A percentile compares a stretch with the other conserved stretches of the same genome.
These are phyloP conservation scores for Fimicolochytrium jonesii DNA, from an alignment of 192 early-diverging fungal genomes.

Conservation along the genomic window DNA sequence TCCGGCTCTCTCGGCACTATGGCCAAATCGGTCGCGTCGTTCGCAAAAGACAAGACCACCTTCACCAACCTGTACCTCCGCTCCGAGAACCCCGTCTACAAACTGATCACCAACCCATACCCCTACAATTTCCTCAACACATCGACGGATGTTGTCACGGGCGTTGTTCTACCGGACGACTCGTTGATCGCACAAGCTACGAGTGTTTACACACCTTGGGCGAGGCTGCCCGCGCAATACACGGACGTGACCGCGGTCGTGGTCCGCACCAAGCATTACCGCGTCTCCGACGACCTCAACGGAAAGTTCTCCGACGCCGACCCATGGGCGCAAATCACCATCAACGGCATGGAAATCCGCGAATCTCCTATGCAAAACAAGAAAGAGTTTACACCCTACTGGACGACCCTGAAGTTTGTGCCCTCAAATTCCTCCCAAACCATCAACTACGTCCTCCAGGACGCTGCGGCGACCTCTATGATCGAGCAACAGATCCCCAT, in stretches of 20 bases:
- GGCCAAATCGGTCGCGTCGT: not conserved
- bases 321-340: constrained; percentile 16
- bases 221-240: constrained; percentile 1
- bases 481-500: constrained; percentile 15
- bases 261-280: constrained; percentile 14
- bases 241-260: constrained; percentile 19
- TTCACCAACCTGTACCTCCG: constrained; percentile 17
- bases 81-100: constrained; percentile 7
- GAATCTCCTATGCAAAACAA: constrained; percentile 15
- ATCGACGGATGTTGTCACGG: not conserved
- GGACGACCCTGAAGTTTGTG: constrained; percentile 25
- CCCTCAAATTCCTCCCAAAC: not conserved
- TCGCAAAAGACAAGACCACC: constrained; percentile 1
- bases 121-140: constrained; percentile 24
- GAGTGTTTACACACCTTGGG: constrained; percentile 9
- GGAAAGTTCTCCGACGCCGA: constrained; percentile 3
- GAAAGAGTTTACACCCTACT: constrained; percentile 13
- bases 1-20: constrained; percentile 20
- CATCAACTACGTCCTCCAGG: constrained; percentile 17
- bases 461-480: constrained; percentile 2
- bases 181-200: constrained; percentile 6
- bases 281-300: not conserved
- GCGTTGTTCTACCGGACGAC: constrained; percentile 13
- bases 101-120: not conserved
- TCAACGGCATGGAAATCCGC: constrained; percentile 11